Base-by-base conservation (phyloP, 176 grass and related monocot genomes). In the Pontederia crassipes region DNA sequence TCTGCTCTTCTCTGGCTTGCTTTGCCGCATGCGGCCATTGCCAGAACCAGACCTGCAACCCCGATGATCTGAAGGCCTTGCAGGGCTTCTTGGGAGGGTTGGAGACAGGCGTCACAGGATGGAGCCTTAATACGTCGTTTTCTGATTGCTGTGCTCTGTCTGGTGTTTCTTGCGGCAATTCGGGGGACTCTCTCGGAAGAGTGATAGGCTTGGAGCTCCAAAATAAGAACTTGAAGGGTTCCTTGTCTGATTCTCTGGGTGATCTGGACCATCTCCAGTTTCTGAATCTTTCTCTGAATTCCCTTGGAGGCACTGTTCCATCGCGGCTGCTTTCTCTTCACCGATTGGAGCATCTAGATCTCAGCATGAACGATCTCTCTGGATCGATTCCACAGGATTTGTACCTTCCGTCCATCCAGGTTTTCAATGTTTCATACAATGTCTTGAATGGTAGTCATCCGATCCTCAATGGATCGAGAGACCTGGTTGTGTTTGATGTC, bases 381-480 rank as follows among this genome's bases (percentile, higher is more conserved):
- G 66, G 66, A 10, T 9, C 52, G 9, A 46, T 68, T 47, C 66
- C 66, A 10, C 27, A 0, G 28, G 29, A 55, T 20, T 14, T 65
- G 12, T 65, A 71, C 8, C 84, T 82, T 16, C 79, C 84, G 35
- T 49, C 72, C 13, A 4, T 29, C 0, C 75, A 62, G 24, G 67
- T 75, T 15, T 68, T 68, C 66, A 56, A 68, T 13, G 8, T 68
- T 32, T 68, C 66, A 16, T 68, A 56, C 29, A 68, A 68, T 70
- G 45, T 61, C 54, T 79, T 85, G 35, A 59, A 53, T 28, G 79
- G 72, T 7, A 58, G 47, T 68, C 71, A 62, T 18, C 86, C 86
- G 11, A 52, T 70, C 63, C 75, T 85, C 20, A 0, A 54, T 12
- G 45, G 67, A 15, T 57, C 75, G 10, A 18, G 12, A 16, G 58